phyloP scores from a whole-genome alignment of 352 stramenopile species.

The Pythium phragmitis region DNA sequence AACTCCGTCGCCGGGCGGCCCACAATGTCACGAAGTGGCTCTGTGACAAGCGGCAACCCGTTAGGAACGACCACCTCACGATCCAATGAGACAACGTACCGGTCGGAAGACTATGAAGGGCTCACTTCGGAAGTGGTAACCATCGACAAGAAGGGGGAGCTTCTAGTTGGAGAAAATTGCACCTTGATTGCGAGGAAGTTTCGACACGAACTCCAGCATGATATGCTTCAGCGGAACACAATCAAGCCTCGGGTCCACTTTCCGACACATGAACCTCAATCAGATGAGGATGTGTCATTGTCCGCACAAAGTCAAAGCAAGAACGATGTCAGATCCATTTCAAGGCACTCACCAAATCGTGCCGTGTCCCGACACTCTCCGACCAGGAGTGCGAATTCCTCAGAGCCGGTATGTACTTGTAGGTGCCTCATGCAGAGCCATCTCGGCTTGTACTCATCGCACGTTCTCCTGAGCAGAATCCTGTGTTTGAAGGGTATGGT shows the following conservation, averaged over 20 bases:
- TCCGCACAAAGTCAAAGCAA: no score
- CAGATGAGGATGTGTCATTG: background rate
- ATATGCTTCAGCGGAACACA: constrained; percentile 35
- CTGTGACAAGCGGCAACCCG: background rate
- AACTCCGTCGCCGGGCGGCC: background rate
- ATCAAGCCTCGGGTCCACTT: constrained; percentile 47
- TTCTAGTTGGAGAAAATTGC: constrained; percentile 58
- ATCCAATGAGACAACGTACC: constrained; percentile 36
- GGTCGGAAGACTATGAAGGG: constrained; percentile 54
- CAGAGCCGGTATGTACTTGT: background rate
- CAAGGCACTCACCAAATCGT: constrained; percentile 1
- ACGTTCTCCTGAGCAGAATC: constrained; percentile 7
- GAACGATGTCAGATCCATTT: background rate
- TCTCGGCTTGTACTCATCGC: background rate
- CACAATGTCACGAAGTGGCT: background rate
- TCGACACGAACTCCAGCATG: constrained; percentile 39
- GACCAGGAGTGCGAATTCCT: background rate
- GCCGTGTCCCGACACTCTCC: background rate
- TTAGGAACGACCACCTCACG: constrained; percentile 7
- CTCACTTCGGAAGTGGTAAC: constrained; percentile 48
- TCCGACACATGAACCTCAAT: background rate
- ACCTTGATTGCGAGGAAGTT: constrained; percentile 42
- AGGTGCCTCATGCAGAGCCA: background rate
- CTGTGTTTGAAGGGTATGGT: constrained; percentile 35
- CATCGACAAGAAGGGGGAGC: constrained; percentile 36